Evolutionary conservation across 129 eudicot species (phyloP).

Genomic region (Heracleum sosnowskyi): DNA sequence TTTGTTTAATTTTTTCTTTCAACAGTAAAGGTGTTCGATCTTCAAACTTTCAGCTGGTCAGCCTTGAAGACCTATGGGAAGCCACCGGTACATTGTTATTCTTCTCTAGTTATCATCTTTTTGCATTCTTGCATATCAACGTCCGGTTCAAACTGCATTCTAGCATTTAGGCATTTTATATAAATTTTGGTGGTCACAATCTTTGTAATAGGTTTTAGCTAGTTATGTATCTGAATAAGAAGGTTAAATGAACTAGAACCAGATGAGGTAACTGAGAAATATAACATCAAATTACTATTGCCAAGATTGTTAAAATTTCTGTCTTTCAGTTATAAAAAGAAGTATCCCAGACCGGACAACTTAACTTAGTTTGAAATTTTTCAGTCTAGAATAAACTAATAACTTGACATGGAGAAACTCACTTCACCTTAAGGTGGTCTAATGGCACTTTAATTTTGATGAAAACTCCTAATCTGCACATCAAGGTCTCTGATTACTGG

Average conservation of each 20-base stretch:
- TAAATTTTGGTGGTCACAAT: not conserved
- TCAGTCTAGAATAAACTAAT: not conserved
- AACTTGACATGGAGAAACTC: not conserved
- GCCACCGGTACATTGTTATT: slow-evolving; percentile 68
- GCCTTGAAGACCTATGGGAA: slow-evolving; percentile 93
- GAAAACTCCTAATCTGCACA: not conserved
- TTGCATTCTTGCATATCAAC: not conserved
- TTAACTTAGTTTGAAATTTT: not conserved
- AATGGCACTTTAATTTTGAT: too few relatives aligned
- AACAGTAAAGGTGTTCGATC: slow-evolving; percentile 86
- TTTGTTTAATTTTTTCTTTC: slow-evolving; percentile 8
- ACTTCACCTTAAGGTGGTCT: not conserved
- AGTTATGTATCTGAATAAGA: not conserved
- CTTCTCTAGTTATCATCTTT: slow-evolving; percentile 9
- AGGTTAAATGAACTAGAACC: not conserved
- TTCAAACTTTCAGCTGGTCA: slow-evolving; percentile 78
- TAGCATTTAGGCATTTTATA: not conserved
- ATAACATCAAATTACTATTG: not conserved
- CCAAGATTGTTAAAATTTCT: not conserved
- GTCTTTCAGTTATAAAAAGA: not conserved
- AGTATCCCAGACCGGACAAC: not conserved
- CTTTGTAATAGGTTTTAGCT: not conserved
- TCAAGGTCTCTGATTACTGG: not conserved
- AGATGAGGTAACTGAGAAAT: not conserved
- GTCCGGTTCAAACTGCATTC: not conserved